Evolutionary conservation across 2,329 filamentous ascomycete genomes (phyloP).

Genomic region (Paecilomyces variotii): DNA sequence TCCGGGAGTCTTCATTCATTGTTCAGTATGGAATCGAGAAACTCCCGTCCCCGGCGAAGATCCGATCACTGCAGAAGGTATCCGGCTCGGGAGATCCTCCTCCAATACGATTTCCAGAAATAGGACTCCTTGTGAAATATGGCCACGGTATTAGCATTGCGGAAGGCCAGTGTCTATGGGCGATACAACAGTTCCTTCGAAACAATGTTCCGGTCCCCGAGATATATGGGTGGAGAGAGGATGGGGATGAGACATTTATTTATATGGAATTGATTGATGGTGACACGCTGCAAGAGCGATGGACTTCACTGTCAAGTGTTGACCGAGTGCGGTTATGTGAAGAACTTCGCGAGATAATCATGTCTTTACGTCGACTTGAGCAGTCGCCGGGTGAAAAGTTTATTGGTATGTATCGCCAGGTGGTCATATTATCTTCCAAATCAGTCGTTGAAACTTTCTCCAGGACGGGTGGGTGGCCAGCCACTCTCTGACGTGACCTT

Average conservation of each 20-base stretch:
- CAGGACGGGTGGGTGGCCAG: not conserved
- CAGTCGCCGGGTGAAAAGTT: not conserved
- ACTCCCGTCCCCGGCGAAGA: not conserved
- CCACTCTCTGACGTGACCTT: not conserved
- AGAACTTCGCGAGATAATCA: conserved; percentile 1
- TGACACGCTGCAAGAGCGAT: conserved; percentile 16
- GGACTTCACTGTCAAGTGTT: conserved; percentile 9
- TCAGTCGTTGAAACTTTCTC: not conserved
- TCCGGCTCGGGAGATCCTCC: not conserved
- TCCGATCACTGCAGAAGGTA: not conserved
- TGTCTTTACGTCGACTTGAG: not conserved
- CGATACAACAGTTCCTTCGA: conserved; percentile 11
- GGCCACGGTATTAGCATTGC: conserved; percentile 11
- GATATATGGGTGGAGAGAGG: conserved; percentile 26
- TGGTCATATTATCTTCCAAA: not conserved
- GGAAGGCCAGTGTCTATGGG: conserved; percentile 18
- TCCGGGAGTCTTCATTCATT: not conserved
- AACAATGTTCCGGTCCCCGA: conserved; percentile 27
- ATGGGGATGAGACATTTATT: conserved; percentile 18
- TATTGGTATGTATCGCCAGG: not conserved
- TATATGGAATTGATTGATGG: conserved; percentile 26
- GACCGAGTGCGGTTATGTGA: conserved; percentile 4
- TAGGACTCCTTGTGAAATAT: conserved; percentile 17
- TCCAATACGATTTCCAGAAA: conserved; percentile 12
- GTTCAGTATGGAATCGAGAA: not conserved